Evolutionary conservation across 345 rosid genomes (phyloP), one percentile per base, ranked within the genome.

Genomic region (Noccaea bulbosa): DNA sequence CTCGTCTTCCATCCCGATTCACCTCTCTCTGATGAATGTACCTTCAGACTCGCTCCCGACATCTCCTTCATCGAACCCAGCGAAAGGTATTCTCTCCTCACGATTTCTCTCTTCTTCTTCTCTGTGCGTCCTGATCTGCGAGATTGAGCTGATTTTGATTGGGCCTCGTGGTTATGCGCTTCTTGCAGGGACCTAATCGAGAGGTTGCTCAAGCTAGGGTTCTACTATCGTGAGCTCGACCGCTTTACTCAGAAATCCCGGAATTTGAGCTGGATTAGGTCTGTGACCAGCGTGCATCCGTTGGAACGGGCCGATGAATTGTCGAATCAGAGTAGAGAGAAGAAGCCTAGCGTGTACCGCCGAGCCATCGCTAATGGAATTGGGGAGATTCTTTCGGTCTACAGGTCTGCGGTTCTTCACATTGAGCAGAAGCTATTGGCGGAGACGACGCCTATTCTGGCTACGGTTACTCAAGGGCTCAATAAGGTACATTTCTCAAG

Each of bases 281-380:
- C 97, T 2, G 43, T 41, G 1, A 77, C 77, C 5, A 67, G 52
- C 33, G 77, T 66, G 68, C 79, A 88, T 68, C 87, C 93, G 14
- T 61, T 84, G 59, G 81, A 79, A 48, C 82, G 84, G 8, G 79
- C 78, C 9, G 77, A 82, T 47, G 88, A 85, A 67, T 72, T 84
- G 76, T 67, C 82, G 1, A 82, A 70, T 50, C 81, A 68, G 69
- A 69, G 63, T 32, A 77, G 69, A 15, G 49, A 73, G 17, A 86
- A 75, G 71, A 86, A 77, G 61, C 85, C 84, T 0, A 89, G 96
- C 10, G 83, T 89, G 47, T 89, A 94, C 65, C 80, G 97, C 16
- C 84, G 97, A 75, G 99, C 97, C 14, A 82, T 89, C 79, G 96
- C 96, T 71, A 89, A 94, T 79, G 99, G 99, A 46, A 83, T 93